A percentile compares a stretch with the other conserved stretches of the same genome.
Evolutionary conservation across 768 basidiomycete genomes (phyloP).

Genomic region (Boletales sp.): DNA sequence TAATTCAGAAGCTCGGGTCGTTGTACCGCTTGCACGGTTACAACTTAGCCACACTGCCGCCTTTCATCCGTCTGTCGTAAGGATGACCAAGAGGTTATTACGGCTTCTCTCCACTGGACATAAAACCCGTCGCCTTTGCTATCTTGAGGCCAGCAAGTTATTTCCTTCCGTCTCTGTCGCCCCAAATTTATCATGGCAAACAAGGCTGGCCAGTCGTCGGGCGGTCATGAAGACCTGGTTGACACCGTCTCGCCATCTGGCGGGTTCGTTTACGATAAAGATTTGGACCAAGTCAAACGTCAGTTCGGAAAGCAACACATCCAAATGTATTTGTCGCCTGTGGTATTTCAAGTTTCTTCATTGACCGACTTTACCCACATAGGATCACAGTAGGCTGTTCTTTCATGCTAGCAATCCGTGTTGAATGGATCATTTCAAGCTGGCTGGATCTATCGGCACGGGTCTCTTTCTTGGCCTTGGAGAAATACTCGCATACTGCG

Average conservation of each 20-base stretch:
- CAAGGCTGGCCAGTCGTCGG: no score
- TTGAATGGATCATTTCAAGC: slow-evolving; percentile 14
- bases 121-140: no score
- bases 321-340: slow-evolving; percentile 12
- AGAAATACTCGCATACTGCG: slow-evolving; percentile 22
- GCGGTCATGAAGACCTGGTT: no score
- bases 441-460: slow-evolving; percentile 30
- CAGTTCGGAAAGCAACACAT: slow-evolving; percentile 19
- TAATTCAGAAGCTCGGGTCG: no score
- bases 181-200: no score
- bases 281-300: slow-evolving; percentile 17
- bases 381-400: slow-evolving; percentile 20
- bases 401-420: background rate
- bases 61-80: no score
- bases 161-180: no score
- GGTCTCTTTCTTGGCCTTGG: slow-evolving; percentile 32
- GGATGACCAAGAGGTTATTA: no score
- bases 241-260: background rate
- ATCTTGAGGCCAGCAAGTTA: no score
- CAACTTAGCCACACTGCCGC: no score
- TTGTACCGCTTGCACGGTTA: no score
- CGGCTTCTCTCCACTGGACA: no score
- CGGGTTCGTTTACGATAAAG: slow-evolving; percentile 12
- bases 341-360: background rate
- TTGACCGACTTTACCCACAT: background rate